A percentile compares a stretch with the other conserved stretches of the same genome.
These are phyloP conservation scores for Geotrichum carabidarum DNA, from an alignment of 1,139 yeast species.

Conservation along the genomic window DNA sequence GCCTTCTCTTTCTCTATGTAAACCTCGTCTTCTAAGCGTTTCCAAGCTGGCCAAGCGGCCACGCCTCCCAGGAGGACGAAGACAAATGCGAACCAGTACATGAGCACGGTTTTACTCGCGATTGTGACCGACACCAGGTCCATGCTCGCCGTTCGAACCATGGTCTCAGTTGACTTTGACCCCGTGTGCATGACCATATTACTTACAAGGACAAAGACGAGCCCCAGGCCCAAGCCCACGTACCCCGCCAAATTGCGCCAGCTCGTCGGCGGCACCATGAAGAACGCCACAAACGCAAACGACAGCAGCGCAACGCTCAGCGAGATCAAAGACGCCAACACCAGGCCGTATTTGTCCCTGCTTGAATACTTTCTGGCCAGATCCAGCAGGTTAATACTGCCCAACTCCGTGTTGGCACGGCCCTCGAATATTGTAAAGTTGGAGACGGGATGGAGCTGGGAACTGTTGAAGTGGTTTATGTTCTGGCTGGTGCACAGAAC, in stretches of 20 bases:
- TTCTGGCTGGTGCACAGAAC: conserved; percentile 8
- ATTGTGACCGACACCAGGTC: conserved; percentile 42
- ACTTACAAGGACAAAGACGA: conserved; percentile 2
- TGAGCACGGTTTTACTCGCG: conserved; percentile 54
- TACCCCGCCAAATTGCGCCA: neutral
- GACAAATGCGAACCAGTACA: conserved; percentile 60
- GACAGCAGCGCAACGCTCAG: conserved; percentile 1
- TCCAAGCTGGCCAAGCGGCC: neutral
- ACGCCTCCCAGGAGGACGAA: conserved; percentile 34
- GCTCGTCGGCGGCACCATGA: neutral
- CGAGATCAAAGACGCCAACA: conserved; percentile 5
- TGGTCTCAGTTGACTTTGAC: conserved; percentile 38
- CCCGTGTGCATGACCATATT: conserved; percentile 1
- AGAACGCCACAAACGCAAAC: conserved; percentile 4
- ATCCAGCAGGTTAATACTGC: conserved; percentile 5
- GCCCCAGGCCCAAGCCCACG: neutral
- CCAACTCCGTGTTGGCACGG: neutral
- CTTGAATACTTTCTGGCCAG: neutral
- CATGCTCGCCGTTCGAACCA: conserved; percentile 52
- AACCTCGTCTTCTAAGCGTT: conserved; percentile 5
- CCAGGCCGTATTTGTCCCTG: conserved; percentile 4
- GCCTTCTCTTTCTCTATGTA: neutral
- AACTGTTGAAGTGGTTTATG: neutral
- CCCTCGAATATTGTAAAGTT: conserved; percentile 4
- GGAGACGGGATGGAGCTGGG: conserved; percentile 8